Evolutionary conservation across 164 flowering plant genomes (phyloP), one percentile per base, ranked within the genome.

Genomic region (Macadamia tetraphylla): DNA sequence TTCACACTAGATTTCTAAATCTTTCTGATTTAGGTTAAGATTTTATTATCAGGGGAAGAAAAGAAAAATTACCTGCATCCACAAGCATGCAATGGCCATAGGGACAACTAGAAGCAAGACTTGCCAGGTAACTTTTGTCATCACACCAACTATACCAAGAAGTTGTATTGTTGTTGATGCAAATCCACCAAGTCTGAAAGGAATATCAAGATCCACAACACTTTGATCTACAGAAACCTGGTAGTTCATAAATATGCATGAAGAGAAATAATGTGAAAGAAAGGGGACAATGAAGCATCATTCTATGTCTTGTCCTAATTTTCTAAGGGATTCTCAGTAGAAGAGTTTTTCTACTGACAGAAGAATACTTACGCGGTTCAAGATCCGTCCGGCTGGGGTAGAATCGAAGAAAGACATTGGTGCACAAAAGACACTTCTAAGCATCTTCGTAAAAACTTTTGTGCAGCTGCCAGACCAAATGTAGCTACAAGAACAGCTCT

Each of bases 171-270:
- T 94, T 61, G 99, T 92, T 51, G 98, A 83, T 63, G 99, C 99
- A 79, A 94, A 94, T 62, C 98, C 98, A 71, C 98, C 98, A 76
- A 94, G 98, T 86, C 98, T 85, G 78, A 92, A 94, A 68, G 99
- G 99, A 74, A 94, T 92, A 76, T 94, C 98, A 79, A 94, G 97
- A 82, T 94, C 99, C 70, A 94, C 92, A 67, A 92, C 98, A 87
- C 99, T 94, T 84, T 94, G 99, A 84, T 94, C 99, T 74, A 92
- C 77, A 51, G 99, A 94, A 17, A 92, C 99, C 99, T 94, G 89
- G 46, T 59, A 71, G 42, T 67, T 67, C 64, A 79, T 51, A 73
- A 63, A 56, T 43, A 62, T 60, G 15, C 69, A 69, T 66, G 31
- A 65, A 8, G 13, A 46, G 51, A 46, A 9, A 46, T 46, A 51